These are phyloP conservation scores for Populus alba DNA, from an alignment of 345 rosid genomes.

Conservation along the genomic window DNA sequence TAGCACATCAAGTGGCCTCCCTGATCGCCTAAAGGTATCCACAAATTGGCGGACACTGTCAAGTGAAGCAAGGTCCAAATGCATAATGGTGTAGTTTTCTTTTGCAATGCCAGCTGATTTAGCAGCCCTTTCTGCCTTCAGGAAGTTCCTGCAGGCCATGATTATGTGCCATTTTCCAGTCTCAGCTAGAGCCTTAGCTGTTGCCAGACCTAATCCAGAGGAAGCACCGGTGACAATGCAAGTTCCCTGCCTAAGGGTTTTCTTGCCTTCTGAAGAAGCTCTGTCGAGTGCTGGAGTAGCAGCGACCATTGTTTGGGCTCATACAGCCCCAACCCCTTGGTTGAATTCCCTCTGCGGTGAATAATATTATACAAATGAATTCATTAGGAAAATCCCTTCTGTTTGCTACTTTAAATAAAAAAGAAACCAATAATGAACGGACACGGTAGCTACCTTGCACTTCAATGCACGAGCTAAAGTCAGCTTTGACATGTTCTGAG, in stretches of 20 bases:
- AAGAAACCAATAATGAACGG: neutral
- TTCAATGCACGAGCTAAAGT: slow-evolving; percentile 50
- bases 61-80: slow-evolving; percentile 87
- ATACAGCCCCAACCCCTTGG: slow-evolving; percentile 44
- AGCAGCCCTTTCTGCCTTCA: slow-evolving; percentile 86
- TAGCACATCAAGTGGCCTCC: slow-evolving; percentile 69
- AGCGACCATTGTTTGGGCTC: slow-evolving; percentile 66
- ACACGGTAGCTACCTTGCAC: slow-evolving; percentile 47
- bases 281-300: slow-evolving; percentile 45
- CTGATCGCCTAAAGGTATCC: slow-evolving; percentile 59
- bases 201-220: slow-evolving; percentile 78
- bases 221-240: slow-evolving; percentile 83
- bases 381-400: neutral
- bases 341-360: slow-evolving; percentile 45
- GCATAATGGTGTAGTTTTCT: slow-evolving; percentile 83
- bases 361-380: neutral
- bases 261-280: slow-evolving; percentile 55
- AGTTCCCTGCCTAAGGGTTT: slow-evolving; percentile 68
- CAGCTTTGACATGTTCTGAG: slow-evolving; percentile 53
- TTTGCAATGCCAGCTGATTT: slow-evolving; percentile 75
- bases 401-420: neutral
- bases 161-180: slow-evolving; percentile 83
- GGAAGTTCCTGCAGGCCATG: slow-evolving; percentile 96
- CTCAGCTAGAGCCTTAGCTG: slow-evolving; percentile 83
- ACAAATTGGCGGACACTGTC: slow-evolving; percentile 91